Evolutionary conservation across 1,139 yeast species (phyloP).

Genomic region (Kodamaea alishanica): DNA sequence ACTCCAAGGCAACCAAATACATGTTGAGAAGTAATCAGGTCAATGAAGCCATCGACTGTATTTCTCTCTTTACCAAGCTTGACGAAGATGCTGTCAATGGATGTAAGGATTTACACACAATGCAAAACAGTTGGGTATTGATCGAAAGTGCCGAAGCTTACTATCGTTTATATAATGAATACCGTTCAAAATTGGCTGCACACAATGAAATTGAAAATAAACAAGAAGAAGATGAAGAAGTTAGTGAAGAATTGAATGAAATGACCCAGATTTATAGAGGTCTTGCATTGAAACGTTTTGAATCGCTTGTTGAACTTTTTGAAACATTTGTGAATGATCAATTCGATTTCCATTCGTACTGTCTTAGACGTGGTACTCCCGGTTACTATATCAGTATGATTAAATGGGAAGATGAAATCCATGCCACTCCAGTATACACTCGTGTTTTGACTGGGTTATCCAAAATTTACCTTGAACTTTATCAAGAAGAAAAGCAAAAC

Average conservation of each 20-base stretch:
- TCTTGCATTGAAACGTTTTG: conserved; percentile 74
- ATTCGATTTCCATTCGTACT: conserved; percentile 89
- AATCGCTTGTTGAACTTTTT: conserved; percentile 63
- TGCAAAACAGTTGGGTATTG: conserved; percentile 92
- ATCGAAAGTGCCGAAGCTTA: conserved; percentile 85
- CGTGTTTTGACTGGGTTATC: conserved; percentile 69
- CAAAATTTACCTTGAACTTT: conserved; percentile 51
- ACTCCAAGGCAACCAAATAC: conserved; percentile 84
- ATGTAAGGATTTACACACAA: conserved; percentile 76
- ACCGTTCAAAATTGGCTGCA: conserved; percentile 15
- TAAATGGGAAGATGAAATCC: conserved; percentile 76
- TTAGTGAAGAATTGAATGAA: conserved; percentile 31
- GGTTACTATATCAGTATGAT: conserved; percentile 74
- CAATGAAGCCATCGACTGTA: conserved; percentile 70
- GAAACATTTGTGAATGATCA: conserved; percentile 78
- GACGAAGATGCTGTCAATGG: conserved; percentile 76
- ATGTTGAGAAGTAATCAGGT: conserved; percentile 74
- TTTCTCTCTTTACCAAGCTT: conserved; percentile 79
- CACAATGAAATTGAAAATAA: conserved; percentile 16
- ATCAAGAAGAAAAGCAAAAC: conserved; percentile 18
- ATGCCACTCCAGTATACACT: conserved; percentile 63
- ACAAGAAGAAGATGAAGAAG: conserved; percentile 21
- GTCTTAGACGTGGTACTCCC: conserved; percentile 88
- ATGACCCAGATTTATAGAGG: conserved; percentile 52
- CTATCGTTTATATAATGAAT: conserved; percentile 31